Percentiles rank a stretch among this genome's conserved stretches.
Conservation (phyloP, 768 basidiomycete genomes). For the Fibroporia radiculosa region DNA sequence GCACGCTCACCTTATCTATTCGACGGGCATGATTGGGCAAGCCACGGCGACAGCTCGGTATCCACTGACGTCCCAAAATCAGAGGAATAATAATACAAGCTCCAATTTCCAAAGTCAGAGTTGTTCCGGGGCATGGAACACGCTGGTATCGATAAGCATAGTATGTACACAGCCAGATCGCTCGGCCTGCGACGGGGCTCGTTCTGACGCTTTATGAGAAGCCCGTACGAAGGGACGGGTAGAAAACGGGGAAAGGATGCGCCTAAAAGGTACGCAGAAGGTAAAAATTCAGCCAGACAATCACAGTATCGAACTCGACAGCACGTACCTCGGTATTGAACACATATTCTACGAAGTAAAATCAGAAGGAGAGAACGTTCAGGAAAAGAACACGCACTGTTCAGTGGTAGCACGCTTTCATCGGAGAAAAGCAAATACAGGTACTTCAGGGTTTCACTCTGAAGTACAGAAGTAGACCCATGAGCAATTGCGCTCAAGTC, state of each 20-base stretch:
- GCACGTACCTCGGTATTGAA: conserved; percentile 82
- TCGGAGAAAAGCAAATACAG: conserved; percentile 84
- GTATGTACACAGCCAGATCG: too few species aligned
- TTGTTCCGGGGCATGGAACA: too few species aligned
- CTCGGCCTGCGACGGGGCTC: not conserved
- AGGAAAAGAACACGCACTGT: conserved; percentile 41
- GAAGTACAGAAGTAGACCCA: conserved; percentile 1
- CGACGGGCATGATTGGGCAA: too few species aligned
- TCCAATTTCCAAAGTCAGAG: too few species aligned
- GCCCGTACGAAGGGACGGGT: conserved; percentile 38
- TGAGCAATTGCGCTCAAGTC: not conserved
- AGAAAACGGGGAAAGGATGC: conserved; percentile 67
- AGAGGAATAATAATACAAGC: too few species aligned
- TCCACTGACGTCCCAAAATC: too few species aligned
- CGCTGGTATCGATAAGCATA: too few species aligned
- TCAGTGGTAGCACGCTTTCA: conserved; percentile 59
- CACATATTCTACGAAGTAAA: conserved; percentile 52
- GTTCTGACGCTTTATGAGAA: conserved; percentile 30
- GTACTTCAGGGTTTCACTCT: conserved; percentile 91
- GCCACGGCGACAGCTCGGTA: too few species aligned
- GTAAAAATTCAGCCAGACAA: not conserved
- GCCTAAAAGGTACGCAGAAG: conserved; percentile 41
- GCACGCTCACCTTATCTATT: too few species aligned
- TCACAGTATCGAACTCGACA: not conserved
- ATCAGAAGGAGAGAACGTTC: not conserved